Conservation (phyloP, 2,329 filamentous ascomycete genomes). For the Sarocladium strictum region DNA sequence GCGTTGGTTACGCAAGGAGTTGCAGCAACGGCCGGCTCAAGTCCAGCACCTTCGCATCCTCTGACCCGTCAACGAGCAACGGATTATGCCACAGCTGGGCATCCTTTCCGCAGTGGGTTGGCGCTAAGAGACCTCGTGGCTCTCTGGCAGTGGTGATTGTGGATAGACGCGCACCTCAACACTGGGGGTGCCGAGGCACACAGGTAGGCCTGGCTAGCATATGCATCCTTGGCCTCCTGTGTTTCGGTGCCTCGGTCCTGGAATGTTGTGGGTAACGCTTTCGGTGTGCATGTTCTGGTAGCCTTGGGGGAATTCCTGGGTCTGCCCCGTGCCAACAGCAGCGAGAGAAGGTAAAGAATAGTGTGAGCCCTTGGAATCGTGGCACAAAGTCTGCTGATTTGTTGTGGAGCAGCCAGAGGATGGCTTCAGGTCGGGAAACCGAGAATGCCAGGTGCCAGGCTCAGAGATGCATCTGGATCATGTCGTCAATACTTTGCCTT, state of each 20-base stretch:
- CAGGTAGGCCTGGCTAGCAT: not conserved
- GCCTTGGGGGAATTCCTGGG: slow-evolving; percentile 1
- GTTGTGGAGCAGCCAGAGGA: not conserved
- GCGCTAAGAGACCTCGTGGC: not conserved
- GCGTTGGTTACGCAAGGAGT: too few relatives aligned
- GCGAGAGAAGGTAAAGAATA: too few relatives aligned
- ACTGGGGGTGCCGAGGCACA: slow-evolving; percentile 1
- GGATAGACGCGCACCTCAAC: not conserved
- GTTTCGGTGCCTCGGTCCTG: slow-evolving; percentile 4
- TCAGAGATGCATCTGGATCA: not conserved
- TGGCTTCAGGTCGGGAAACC: not conserved
- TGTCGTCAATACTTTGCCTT: not conserved
- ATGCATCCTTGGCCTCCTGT: not conserved
- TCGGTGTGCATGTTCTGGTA: slow-evolving; percentile 4
- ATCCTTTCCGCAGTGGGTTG: slow-evolving; percentile 1
- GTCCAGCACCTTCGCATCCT: too few relatives aligned
- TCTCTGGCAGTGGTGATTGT: not conserved
- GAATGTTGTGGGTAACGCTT: not conserved
- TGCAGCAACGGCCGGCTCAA: too few relatives aligned
- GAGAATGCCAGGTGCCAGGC: not conserved
- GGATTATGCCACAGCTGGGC: not conserved
- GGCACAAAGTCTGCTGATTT: not conserved
- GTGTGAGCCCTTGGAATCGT: too few relatives aligned
- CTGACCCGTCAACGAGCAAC: too few relatives aligned
- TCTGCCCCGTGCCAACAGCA: not conserved